A percentile compares a stretch with the other conserved stretches of the same genome.
Evolutionary conservation across 192 early-diverging fungal genomes (phyloP).

Genomic region (Podila minutissima): DNA sequence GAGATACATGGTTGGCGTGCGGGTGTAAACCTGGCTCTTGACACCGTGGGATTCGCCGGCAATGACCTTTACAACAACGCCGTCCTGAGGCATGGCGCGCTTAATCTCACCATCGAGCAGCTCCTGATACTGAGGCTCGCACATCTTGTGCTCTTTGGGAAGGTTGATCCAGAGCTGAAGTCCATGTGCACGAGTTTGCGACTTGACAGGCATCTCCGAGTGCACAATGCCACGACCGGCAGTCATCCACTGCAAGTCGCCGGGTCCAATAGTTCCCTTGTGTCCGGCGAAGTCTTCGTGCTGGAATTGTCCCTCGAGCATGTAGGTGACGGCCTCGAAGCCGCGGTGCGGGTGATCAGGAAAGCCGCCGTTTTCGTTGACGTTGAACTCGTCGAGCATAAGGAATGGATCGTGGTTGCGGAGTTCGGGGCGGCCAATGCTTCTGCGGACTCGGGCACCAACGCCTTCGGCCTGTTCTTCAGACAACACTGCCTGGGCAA

Average conservation of each 20-base stretch:
- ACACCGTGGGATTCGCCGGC: slow-evolving; percentile 36
- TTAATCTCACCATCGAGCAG: slow-evolving; percentile 24
- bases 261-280: slow-evolving; percentile 54
- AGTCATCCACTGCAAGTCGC: slow-evolving; percentile 75
- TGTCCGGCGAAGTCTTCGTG: slow-evolving; percentile 68
- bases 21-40: slow-evolving; percentile 9
- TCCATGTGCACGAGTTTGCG: slow-evolving; percentile 39
- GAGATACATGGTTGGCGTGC: slow-evolving; percentile 38
- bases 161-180: slow-evolving; percentile 76
- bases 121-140: slow-evolving; percentile 53
- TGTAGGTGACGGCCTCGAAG: slow-evolving; percentile 74
- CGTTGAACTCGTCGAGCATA: slow-evolving; percentile 26
- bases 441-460: slow-evolving; percentile 80
- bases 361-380: slow-evolving; percentile 40
- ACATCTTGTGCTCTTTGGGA: slow-evolving; percentile 58
- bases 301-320: slow-evolving; percentile 59
- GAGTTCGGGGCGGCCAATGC: slow-evolving; percentile 65
- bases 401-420: slow-evolving; percentile 38
- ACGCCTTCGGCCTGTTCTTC: slow-evolving; percentile 73
- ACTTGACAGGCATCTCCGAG: slow-evolving; percentile 53
- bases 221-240: slow-evolving; percentile 72
- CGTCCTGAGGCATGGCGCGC: neutral
- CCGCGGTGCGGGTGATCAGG: slow-evolving; percentile 64
- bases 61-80: slow-evolving; percentile 24
- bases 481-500: neutral